Percentiles rank a stretch among this genome's conserved stretches.
Evolutionary conservation across 352 stramenopile species (phyloP).

Genomic region (Pythium sp.): DNA sequence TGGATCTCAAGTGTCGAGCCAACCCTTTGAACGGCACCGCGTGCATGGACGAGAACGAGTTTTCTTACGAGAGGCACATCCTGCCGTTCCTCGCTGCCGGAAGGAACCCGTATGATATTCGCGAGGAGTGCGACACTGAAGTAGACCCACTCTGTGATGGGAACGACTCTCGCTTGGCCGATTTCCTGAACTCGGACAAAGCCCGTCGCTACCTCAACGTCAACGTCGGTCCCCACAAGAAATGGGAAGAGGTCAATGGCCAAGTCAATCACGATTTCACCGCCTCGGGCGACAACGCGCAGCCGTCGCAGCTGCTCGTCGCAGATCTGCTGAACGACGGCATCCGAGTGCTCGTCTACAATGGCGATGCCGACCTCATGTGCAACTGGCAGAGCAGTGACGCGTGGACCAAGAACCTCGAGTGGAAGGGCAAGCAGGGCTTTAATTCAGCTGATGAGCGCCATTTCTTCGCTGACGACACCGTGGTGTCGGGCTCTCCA

Average conservation of each 20-base stretch:
- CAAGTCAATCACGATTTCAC: background rate
- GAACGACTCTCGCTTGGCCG: background rate
- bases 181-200: conserved; percentile 6
- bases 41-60: conserved; percentile 1
- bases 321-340: conserved; percentile 60
- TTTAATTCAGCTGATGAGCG: conserved; percentile 46
- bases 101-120: conserved; percentile 43
- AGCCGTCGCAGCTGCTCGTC: conserved; percentile 23
- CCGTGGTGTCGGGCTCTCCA: background rate
- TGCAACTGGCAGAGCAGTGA: conserved; percentile 93
- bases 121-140: conserved; percentile 11
- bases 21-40: conserved; percentile 1
- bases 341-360: conserved; percentile 85
- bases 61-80: conserved; percentile 5
- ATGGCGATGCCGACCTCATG: conserved; percentile 92
- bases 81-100: conserved; percentile 17
- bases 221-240: background rate
- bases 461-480: conserved; percentile 7
- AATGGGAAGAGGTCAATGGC: background rate
- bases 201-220: conserved; percentile 12
- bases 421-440: conserved; percentile 77
- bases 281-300: background rate
- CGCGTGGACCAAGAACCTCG: conserved; percentile 83
- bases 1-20: background rate
- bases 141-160: background rate